Conservation (phyloP, 345 rosid species). For the Mercurialis annua region DNA sequence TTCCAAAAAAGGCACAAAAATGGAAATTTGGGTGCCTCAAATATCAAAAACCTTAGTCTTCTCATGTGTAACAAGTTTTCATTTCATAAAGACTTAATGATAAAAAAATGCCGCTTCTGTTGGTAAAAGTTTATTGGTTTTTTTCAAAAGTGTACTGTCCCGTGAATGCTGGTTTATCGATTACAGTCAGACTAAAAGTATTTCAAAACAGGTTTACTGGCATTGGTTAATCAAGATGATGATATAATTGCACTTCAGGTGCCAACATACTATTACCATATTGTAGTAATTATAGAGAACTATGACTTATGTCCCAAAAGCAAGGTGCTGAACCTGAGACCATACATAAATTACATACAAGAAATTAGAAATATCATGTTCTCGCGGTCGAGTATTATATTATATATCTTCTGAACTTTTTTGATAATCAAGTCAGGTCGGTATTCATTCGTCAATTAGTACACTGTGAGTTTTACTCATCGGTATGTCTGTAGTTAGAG, state of each 20-base stretch:
- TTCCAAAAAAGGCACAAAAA: too few relatives aligned
- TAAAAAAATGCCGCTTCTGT: too few relatives aligned
- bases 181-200: constrained; percentile 1
- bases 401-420: not conserved
- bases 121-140: constrained; percentile 18
- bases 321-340: not conserved
- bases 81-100: too few relatives aligned
- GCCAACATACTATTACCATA: not conserved
- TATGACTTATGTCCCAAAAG: not conserved
- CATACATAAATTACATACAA: too few relatives aligned
- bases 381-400: too few relatives aligned
- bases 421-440: too few relatives aligned
- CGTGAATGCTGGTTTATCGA: not conserved
- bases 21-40: too few relatives aligned
- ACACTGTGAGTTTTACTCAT: too few relatives aligned
- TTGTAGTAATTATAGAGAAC: not conserved
- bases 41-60: too few relatives aligned
- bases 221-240: constrained; percentile 87
- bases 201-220: constrained; percentile 49
- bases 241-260: constrained; percentile 83
- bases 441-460: too few relatives aligned
- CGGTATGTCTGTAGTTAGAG: too few relatives aligned
- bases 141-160: not conserved
- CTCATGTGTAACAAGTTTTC: not conserved
- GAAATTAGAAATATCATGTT: too few relatives aligned